Evolutionary conservation across 805 yeast species (phyloP).

Genomic region (Candida hispaniensis): DNA sequence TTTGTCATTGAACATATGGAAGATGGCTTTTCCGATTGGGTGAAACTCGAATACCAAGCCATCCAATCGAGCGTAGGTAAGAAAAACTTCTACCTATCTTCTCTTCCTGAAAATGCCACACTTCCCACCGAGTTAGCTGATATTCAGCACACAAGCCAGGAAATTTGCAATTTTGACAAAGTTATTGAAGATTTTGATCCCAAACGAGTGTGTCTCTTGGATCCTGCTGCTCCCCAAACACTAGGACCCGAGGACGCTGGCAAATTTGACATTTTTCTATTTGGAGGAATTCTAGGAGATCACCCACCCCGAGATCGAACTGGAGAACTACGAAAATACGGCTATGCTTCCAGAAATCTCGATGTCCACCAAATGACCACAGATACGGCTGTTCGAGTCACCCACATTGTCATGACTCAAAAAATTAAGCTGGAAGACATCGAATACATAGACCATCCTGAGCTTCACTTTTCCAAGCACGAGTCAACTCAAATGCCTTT

Average conservation of each 20-base stretch:
- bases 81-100: conserved; percentile 62
- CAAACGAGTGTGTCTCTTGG: conserved; percentile 65
- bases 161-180: conserved; percentile 34
- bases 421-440: conserved; percentile 54
- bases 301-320: conserved; percentile 86
- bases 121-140: conserved; percentile 60
- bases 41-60: conserved; percentile 70
- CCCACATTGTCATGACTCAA: conserved; percentile 64
- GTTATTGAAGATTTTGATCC: conserved; percentile 31
- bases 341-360: conserved; percentile 76
- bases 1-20: conserved; percentile 97
- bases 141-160: conserved; percentile 72
- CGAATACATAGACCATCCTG: conserved; percentile 85
- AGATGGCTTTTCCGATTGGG: conserved; percentile 95
- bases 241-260: conserved; percentile 57
- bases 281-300: conserved; percentile 93
- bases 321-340: conserved; percentile 76
- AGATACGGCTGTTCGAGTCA: conserved; percentile 91
- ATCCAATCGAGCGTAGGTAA: conserved; percentile 76
- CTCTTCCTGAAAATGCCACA: conserved; percentile 59
- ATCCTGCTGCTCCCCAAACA: conserved; percentile 74
- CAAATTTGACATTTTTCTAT: conserved; percentile 75
- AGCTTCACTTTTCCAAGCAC: conserved; percentile 71
- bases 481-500: conserved; percentile 98
- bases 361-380: conserved; percentile 94